Conservation (phyloP, 2,329 filamentous ascomycete species). For the Cladobotryum protrusum region DNA sequence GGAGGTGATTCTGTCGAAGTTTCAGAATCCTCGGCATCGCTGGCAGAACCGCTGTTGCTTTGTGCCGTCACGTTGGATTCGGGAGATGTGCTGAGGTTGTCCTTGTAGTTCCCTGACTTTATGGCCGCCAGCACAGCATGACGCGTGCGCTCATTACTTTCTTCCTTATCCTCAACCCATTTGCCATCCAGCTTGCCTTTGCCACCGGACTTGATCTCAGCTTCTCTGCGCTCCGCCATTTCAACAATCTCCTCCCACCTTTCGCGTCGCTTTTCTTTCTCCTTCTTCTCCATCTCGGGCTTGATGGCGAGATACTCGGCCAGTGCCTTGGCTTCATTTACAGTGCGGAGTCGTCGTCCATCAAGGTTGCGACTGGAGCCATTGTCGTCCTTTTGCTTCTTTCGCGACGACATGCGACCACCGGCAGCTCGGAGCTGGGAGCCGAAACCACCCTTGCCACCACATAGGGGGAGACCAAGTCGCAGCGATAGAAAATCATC, state of each 20-base stretch:
- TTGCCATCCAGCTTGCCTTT: slow-evolving; percentile 73
- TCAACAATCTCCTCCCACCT: slow-evolving; percentile 88
- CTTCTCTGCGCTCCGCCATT: slow-evolving; percentile 72
- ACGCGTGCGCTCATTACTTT: slow-evolving; percentile 75
- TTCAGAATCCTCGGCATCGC: slow-evolving; percentile 33
- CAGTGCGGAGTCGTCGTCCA: slow-evolving; percentile 80
- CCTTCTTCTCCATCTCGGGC: slow-evolving; percentile 92
- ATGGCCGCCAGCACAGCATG: slow-evolving; percentile 68
- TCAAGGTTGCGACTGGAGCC: slow-evolving; percentile 91
- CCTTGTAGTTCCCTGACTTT: slow-evolving; percentile 56
- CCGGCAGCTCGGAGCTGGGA: slow-evolving; percentile 94
- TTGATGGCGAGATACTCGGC: slow-evolving; percentile 94
- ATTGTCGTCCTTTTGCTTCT: slow-evolving; percentile 82
- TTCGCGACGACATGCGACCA: slow-evolving; percentile 94
- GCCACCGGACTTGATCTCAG: slow-evolving; percentile 71
- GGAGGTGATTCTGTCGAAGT: slow-evolving; percentile 46
- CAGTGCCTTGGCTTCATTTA: slow-evolving; percentile 90
- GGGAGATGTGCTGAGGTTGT: slow-evolving; percentile 50
- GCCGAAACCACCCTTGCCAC: slow-evolving; percentile 96
- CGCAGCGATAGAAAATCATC: slow-evolving; percentile 77
- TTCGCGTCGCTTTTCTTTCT: slow-evolving; percentile 78
- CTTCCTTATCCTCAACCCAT: slow-evolving; percentile 94
- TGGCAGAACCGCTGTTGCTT: slow-evolving; percentile 21
- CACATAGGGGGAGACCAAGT: slow-evolving; percentile 70
- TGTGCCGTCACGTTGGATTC: slow-evolving; percentile 37